Evolutionary conservation across 2,329 filamentous ascomycete genomes (phyloP).

Genomic region (Calonectria multiphialidica): DNA sequence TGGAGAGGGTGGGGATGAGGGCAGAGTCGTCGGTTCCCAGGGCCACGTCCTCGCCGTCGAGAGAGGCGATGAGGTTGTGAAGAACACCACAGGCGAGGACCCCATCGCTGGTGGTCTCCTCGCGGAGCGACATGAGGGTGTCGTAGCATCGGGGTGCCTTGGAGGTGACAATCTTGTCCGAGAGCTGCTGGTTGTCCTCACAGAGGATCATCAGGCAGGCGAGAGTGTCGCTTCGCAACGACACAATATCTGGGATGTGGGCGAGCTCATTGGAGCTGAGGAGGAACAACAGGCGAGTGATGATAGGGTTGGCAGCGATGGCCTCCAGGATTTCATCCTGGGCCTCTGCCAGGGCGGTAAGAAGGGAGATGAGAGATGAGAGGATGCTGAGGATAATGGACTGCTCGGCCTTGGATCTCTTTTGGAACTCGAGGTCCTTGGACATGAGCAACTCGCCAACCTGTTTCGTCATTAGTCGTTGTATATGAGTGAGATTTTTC

Average conservation of each 20-base stretch:
- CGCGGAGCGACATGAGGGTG: constrained; percentile 61
- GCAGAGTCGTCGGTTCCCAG: constrained; percentile 49
- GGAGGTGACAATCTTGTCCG: constrained; percentile 65
- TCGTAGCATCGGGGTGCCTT: constrained; percentile 61
- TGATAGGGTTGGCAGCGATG: constrained; percentile 61
- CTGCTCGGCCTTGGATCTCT: constrained; percentile 66
- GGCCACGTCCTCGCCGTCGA: constrained; percentile 40
- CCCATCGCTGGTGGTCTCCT: constrained; percentile 60
- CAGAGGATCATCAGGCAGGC: constrained; percentile 69
- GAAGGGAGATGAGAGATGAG: constrained; percentile 64
- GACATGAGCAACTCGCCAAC: constrained; percentile 57
- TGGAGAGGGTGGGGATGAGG: constrained; percentile 52
- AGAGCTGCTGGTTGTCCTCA: constrained; percentile 69
- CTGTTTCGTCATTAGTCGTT: constrained; percentile 45
- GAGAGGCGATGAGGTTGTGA: constrained; percentile 70
- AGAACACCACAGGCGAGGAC: constrained; percentile 71
- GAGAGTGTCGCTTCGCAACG: constrained; percentile 60
- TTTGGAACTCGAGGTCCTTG: constrained; percentile 57
- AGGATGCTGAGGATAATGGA: constrained; percentile 65
- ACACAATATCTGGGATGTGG: constrained; percentile 55
- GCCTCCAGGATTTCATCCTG: constrained; percentile 71
- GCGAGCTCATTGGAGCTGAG: constrained; percentile 60
- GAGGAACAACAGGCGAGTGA: constrained; percentile 67
- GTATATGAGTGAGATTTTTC: not conserved
- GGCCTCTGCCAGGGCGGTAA: constrained; percentile 68